Evolutionary conservation across 2,329 filamentous ascomycete species (phyloP).

Genomic region (Akanthomyces muscarius): DNA sequence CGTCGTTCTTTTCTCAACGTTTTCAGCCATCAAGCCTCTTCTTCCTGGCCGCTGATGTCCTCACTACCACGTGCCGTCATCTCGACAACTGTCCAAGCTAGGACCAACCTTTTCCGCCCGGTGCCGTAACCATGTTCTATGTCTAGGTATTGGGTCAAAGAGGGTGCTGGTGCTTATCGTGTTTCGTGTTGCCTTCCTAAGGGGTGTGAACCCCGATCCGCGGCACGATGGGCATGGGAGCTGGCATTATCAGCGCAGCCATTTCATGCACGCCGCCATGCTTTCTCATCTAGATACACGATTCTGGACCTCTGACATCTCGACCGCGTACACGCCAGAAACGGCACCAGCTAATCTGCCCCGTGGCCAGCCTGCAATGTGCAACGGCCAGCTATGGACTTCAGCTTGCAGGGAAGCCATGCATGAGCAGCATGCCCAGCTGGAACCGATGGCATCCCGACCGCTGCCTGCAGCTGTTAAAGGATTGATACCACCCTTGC

Average conservation of each 20-base stretch:
- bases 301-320: not conserved
- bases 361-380: conserved; percentile 5
- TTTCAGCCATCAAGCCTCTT: not conserved
- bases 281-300: not conserved
- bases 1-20: too few species aligned
- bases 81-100: too few species aligned
- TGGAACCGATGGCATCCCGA: not conserved
- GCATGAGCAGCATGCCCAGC: not conserved
- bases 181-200: not conserved
- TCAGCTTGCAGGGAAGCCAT: not conserved
- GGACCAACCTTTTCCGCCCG: too few species aligned
- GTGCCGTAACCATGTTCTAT: too few species aligned
- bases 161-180: not conserved
- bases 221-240: not conserved
- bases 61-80: not conserved
- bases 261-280: not conserved
- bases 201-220: not conserved
- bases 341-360: not conserved
- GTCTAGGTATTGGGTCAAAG: too few species aligned
- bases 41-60: not conserved
- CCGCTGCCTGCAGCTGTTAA: not conserved
- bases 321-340: not conserved
- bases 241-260: not conserved
- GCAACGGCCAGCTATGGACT: not conserved
- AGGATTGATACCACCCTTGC: not conserved